phyloP scores from a whole-genome alignment of 345 rosid genomes.

The Odontarrhena argentea region DNA sequence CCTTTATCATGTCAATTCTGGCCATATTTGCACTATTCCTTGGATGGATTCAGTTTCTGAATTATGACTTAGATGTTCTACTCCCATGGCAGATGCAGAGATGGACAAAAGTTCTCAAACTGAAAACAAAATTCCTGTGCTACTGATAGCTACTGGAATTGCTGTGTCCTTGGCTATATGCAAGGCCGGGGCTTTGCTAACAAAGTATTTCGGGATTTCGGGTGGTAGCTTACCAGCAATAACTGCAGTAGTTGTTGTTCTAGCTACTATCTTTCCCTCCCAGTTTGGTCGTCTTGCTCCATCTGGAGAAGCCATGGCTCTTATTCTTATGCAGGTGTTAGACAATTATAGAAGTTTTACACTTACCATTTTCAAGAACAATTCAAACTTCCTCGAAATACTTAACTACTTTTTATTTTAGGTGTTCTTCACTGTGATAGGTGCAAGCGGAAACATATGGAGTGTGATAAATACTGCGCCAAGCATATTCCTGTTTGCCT shows the following conservation, averaged over 20 bases:
- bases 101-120: slow-evolving; percentile 42
- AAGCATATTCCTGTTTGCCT: slow-evolving; percentile 80
- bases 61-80: slow-evolving; percentile 14
- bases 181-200: slow-evolving; percentile 57
- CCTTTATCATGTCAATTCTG: slow-evolving; percentile 1
- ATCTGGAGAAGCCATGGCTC: slow-evolving; percentile 86
- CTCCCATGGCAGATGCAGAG: slow-evolving; percentile 46
- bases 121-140: slow-evolving; percentile 58
- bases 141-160: slow-evolving; percentile 62
- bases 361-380: not conserved
- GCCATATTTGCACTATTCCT: not conserved
- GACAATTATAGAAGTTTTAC: slow-evolving; percentile 4
- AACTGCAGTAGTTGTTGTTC: slow-evolving; percentile 70
- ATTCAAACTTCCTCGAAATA: not conserved
- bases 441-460: slow-evolving; percentile 88
- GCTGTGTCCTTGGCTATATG: slow-evolving; percentile 83
- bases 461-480: slow-evolving; percentile 79
- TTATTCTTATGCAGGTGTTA: slow-evolving; percentile 85
- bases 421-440: slow-evolving; percentile 89
- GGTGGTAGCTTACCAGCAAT: slow-evolving; percentile 83
- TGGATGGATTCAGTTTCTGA: slow-evolving; percentile 7
- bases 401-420: slow-evolving; percentile 20
- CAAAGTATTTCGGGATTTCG: slow-evolving; percentile 58
- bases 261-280: slow-evolving; percentile 76
- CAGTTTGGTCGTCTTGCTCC: slow-evolving; percentile 76